Conservation (phyloP, 805 yeast genomes). For the Saccharomycopsis lassenensis region DNA sequence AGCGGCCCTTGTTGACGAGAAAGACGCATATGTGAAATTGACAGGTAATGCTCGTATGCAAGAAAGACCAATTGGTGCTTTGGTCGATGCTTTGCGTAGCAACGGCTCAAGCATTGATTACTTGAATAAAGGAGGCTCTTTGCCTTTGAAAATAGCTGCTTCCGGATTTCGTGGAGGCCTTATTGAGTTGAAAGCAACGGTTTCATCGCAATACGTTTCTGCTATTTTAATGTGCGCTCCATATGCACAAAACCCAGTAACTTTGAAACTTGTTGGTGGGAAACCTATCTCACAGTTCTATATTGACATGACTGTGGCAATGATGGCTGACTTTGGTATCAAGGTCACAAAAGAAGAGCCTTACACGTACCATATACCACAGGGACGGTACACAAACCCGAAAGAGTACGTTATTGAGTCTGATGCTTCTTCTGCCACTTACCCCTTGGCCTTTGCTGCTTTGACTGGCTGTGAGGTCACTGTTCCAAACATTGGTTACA, state of each 20-base stretch:
- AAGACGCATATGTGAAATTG: constrained; percentile 40
- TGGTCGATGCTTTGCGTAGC: constrained; percentile 76
- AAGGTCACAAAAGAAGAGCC: constrained; percentile 64
- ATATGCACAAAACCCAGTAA: constrained; percentile 80
- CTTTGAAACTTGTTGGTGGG: constrained; percentile 85
- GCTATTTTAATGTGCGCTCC: constrained; percentile 97
- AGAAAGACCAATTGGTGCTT: constrained; percentile 92
- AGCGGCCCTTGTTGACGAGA: constrained; percentile 60
- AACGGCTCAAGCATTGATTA: constrained; percentile 75
- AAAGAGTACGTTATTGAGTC: constrained; percentile 81
- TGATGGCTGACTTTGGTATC: constrained; percentile 90
- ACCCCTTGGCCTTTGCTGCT: constrained; percentile 96
- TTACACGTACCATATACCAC: constrained; percentile 85
- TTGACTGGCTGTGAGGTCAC: constrained; percentile 88
- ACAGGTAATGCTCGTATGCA: constrained; percentile 98
- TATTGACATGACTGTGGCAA: constrained; percentile 92
- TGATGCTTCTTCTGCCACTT: constrained; percentile 96
- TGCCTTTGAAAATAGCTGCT: constrained; percentile 67
- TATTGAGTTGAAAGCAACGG: constrained; percentile 89
- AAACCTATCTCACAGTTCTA: constrained; percentile 93
- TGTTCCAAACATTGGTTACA: constrained; percentile 85
- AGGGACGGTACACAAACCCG: constrained; percentile 73
- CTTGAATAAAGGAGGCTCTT: constrained; percentile 64
- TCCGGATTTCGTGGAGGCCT: constrained; percentile 77
- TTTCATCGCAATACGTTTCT: constrained; percentile 95